Evolutionary conservation across 257 asterid species (phyloP), one percentile per base, ranked within the genome.

Genomic region (Craterostigma plantagineum): DNA sequence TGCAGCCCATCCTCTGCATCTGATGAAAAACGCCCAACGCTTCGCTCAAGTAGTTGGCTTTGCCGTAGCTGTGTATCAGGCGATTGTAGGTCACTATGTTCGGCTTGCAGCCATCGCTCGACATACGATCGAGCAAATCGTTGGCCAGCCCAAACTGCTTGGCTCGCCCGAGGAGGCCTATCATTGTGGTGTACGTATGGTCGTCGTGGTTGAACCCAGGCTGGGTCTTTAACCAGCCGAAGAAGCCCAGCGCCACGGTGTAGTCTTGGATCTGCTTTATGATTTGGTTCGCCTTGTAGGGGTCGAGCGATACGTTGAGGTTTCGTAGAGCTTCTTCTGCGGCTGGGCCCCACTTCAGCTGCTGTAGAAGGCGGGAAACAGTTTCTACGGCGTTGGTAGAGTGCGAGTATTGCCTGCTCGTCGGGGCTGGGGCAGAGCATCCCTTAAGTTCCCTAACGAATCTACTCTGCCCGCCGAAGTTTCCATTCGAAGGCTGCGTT

Each of bases 171-270:
- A 82, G 92, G 42, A 82, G 74, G 23, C 98, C 98, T 14, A 82
- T 81, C 95, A 82, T 82, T 58, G 98, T 87, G 42, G 98, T 87
- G 57, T 87, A 87, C 0, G 95, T 82, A 46, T 82, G 98, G 0
- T 92, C 93, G 17, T 87, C 98, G 13, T 87, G 98, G 68, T 70
- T 82, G 63, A 76, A 87, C 10, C 98, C 92, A 0, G 75, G 81
- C 60, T 76, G 79, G 23, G 56, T 51, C 57, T 79, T 76, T 62
- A 82, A 58, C 93, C 95, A 87, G 63, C 79, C 56, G 73, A 87
- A 87, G 62, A 82, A 87, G 10, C 77, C 79, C 9, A 76, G 67
- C 51, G 98, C 98, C 37, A 76, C 86, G 0, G 51, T 60, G 43
- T 74, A 60, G 66, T 82, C 95, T 34, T 72, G 76, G 51, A 87